Evolutionary conservation across 2,329 filamentous ascomycete genomes (phyloP).

Genomic region (Paracoccidioides brasiliensis): DNA sequence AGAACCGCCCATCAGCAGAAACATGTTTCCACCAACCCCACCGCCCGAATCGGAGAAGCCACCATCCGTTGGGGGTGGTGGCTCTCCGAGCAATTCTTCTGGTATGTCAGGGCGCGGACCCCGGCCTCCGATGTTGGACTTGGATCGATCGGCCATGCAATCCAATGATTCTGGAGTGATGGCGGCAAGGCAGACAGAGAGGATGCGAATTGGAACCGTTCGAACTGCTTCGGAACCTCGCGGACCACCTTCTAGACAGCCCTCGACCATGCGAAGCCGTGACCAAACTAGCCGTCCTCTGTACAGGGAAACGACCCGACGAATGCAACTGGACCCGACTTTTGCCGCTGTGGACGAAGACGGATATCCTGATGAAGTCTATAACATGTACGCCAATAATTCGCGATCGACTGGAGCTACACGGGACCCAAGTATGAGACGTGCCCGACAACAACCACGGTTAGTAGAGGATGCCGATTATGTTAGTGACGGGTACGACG

Average conservation of each 20-base stretch:
- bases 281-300: slow-evolving; percentile 17
- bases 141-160: slow-evolving; percentile 17
- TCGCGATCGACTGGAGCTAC: slow-evolving; percentile 27
- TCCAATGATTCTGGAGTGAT: slow-evolving; percentile 20
- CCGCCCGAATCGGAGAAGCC: slow-evolving; percentile 73
- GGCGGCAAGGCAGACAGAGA: slow-evolving; percentile 18
- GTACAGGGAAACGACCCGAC: slow-evolving; percentile 20
- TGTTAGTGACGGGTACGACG: slow-evolving; percentile 56
- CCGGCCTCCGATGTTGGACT: slow-evolving; percentile 34
- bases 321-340: slow-evolving; percentile 21
- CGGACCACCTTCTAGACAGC: slow-evolving; percentile 27
- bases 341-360: slow-evolving; percentile 17
- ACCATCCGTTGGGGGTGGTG: slow-evolving; percentile 15
- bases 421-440: slow-evolving; percentile 23
- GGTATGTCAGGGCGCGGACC: slow-evolving; percentile 32
- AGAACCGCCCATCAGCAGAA: slow-evolving; percentile 64
- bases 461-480: slow-evolving; percentile 73
- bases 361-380: slow-evolving; percentile 34
- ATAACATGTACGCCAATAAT: slow-evolving; percentile 51
- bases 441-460: slow-evolving; percentile 39
- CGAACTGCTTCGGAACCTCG: slow-evolving; percentile 41
- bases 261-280: slow-evolving; percentile 18
- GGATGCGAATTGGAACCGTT: slow-evolving; percentile 33
- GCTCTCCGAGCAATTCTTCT: slow-evolving; percentile 15
- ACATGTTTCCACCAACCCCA: slow-evolving; percentile 93